These are phyloP conservation scores for Ceratocystis papillata DNA, from an alignment of 2,329 filamentous ascomycete genomes.

Conservation along the genomic window DNA sequence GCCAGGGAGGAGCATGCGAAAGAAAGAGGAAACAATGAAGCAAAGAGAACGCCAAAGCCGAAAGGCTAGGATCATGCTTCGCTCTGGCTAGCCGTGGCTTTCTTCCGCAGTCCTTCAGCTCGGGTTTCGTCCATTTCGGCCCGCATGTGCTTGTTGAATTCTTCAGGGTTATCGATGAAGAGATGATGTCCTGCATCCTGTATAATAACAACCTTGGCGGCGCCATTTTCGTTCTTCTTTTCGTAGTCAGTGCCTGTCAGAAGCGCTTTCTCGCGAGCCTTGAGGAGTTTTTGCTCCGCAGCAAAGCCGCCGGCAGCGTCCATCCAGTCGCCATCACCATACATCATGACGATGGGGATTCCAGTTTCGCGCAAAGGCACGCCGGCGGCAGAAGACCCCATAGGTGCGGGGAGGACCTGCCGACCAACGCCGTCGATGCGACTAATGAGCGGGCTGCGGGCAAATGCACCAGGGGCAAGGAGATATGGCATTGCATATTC, in stretches of 20 bases:
- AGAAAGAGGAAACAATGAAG: not conserved
- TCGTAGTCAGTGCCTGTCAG: conserved; percentile 55
- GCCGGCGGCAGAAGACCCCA: conserved; percentile 27
- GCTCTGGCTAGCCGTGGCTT: not conserved
- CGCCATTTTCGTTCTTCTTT: conserved; percentile 60
- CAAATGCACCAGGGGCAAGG: conserved; percentile 85
- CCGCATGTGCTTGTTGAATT: conserved; percentile 45
- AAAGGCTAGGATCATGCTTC: not conserved
- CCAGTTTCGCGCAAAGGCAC: conserved; percentile 45
- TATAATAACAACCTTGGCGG: conserved; percentile 72
- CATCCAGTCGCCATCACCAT: conserved; percentile 99
- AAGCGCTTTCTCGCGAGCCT: conserved; percentile 51
- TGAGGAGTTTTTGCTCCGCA: conserved; percentile 65
- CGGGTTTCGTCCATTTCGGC: conserved; percentile 45
- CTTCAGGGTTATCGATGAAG: conserved; percentile 49
- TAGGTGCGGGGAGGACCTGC: conserved; percentile 40
- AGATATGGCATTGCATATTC: conserved; percentile 91
- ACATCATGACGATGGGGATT: conserved; percentile 82
- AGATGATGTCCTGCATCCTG: conserved; percentile 48
- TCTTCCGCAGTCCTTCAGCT: conserved; percentile 27
- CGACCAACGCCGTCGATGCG: conserved; percentile 78
- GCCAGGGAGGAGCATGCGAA: not conserved
- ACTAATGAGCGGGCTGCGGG: conserved; percentile 74
- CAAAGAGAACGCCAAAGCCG: not conserved
- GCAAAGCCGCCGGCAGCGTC: conserved; percentile 77